A percentile compares a stretch with the other conserved stretches of the same genome.
These are phyloP conservation scores for Piper longum DNA, from an alignment of 164 flowering plant genomes.

Conservation along the genomic window DNA sequence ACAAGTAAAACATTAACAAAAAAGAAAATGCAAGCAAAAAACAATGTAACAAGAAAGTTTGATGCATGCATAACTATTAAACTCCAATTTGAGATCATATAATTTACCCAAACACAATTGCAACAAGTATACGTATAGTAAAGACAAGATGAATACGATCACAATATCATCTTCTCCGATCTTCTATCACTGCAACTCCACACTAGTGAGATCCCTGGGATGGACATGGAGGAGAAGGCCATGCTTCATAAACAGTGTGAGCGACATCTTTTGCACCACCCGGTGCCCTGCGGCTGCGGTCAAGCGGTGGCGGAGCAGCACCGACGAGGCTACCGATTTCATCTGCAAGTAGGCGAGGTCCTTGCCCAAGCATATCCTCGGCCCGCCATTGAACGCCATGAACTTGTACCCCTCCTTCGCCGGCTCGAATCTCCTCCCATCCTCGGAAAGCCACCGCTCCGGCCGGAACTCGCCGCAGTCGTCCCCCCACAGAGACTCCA, in stretches of 20 bases:
- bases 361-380: slow-evolving; percentile 20
- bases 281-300: slow-evolving; percentile 58
- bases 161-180: too few relatives aligned
- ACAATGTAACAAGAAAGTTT: too few relatives aligned
- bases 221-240: slow-evolving; percentile 48
- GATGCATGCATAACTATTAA: too few relatives aligned
- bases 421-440: slow-evolving; percentile 44
- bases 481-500: slow-evolving; percentile 79
- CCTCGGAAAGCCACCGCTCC: slow-evolving; percentile 60
- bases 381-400: slow-evolving; percentile 71
- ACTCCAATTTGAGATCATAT: too few relatives aligned
- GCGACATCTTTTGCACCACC: slow-evolving; percentile 3
- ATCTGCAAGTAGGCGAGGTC: slow-evolving; percentile 80
- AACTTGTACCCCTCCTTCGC: slow-evolving; percentile 66
- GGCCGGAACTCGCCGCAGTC: slow-evolving; percentile 84
- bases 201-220: slow-evolving; percentile 24
- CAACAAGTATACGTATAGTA: too few relatives aligned
- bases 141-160: neutral
- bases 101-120: too few relatives aligned
- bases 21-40: too few relatives aligned
- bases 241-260: slow-evolving; percentile 26
- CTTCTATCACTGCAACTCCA: too few relatives aligned
- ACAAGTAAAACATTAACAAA: too few relatives aligned
- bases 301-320: slow-evolving; percentile 58
- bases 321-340: slow-evolving; percentile 76